Percentiles rank a stretch among this genome's conserved stretches.
Evolutionary conservation across 2,329 filamentous ascomycete genomes (phyloP).

Genomic region (Scortechinia acanthostroma): DNA sequence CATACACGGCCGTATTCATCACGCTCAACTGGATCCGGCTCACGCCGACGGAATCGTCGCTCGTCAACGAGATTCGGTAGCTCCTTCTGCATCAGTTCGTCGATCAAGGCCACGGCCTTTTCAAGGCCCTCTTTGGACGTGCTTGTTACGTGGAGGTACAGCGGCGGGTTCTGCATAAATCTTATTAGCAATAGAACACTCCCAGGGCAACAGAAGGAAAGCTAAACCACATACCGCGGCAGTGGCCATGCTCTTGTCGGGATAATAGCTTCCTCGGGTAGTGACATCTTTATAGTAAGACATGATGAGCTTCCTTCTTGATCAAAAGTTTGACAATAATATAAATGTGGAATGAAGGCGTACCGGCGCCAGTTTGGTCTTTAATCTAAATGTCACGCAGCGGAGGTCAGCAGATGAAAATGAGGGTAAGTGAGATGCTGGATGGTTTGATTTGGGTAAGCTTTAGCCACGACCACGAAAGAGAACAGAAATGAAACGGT

Average conservation of each 20-base stretch:
- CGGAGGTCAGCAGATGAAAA: constrained; percentile 90
- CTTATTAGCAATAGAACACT: constrained; percentile 4
- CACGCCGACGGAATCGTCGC: constrained; percentile 78
- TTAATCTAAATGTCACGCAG: constrained; percentile 89
- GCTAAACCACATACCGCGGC: constrained; percentile 63
- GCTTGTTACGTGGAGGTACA: constrained; percentile 93
- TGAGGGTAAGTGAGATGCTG: constrained; percentile 45
- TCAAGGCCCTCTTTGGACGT: constrained; percentile 88
- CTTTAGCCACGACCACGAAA: background rate
- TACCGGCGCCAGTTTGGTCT: constrained; percentile 99
- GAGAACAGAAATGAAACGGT: background rate
- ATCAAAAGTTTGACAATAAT: constrained; percentile 32
- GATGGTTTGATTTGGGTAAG: constrained; percentile 15
- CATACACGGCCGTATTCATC: constrained; percentile 82
- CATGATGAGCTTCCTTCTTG: constrained; percentile 44
- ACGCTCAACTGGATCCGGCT: constrained; percentile 64
- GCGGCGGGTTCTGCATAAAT: constrained; percentile 68
- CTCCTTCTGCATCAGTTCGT: constrained; percentile 93
- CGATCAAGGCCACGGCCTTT: constrained; percentile 76
- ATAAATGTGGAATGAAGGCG: constrained; percentile 51
- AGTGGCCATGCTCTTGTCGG: constrained; percentile 95
- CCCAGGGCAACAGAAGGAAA: background rate
- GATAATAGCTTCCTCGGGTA: constrained; percentile 90
- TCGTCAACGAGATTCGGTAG: constrained; percentile 93
- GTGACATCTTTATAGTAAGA: constrained; percentile 77